phyloP scores from a whole-genome alignment of 169 alveolate genomes.

The Plasmodium coatneyi region DNA sequence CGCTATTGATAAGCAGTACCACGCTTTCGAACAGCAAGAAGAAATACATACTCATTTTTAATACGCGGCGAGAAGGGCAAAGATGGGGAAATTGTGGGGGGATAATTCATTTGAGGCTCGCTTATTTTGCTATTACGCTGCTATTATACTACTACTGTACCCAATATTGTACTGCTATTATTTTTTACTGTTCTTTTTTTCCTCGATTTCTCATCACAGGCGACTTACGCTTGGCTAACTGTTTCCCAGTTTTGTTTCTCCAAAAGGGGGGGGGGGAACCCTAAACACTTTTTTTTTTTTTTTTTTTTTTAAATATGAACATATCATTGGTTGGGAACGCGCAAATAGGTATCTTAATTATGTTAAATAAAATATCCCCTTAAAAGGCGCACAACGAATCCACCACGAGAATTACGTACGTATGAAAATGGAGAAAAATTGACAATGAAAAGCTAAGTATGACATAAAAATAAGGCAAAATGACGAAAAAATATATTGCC shows the following conservation, averaged over 20 bases:
- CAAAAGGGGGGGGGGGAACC: neutral
- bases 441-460: neutral
- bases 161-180: neutral
- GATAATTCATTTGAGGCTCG: conserved; percentile 2
- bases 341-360: neutral
- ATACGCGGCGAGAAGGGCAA: neutral
- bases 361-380: neutral
- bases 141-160: neutral
- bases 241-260: neutral
- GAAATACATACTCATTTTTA: conserved; percentile 74
- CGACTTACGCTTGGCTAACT: neutral
- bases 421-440: neutral
- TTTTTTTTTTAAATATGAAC: neutral
- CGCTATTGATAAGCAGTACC: conserved; percentile 73
- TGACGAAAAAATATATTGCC: neutral
- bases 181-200: neutral
- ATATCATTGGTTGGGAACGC: neutral
- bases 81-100: neutral
- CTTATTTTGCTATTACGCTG: neutral
- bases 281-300: neutral
- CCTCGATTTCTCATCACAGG: neutral
- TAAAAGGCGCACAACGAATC: neutral
- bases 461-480: neutral
- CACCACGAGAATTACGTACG: neutral
- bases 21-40: conserved; percentile 67